Evolutionary conservation across 108 stramenopile species (phyloP).

Genomic region (Cyclotella kingstonii): DNA sequence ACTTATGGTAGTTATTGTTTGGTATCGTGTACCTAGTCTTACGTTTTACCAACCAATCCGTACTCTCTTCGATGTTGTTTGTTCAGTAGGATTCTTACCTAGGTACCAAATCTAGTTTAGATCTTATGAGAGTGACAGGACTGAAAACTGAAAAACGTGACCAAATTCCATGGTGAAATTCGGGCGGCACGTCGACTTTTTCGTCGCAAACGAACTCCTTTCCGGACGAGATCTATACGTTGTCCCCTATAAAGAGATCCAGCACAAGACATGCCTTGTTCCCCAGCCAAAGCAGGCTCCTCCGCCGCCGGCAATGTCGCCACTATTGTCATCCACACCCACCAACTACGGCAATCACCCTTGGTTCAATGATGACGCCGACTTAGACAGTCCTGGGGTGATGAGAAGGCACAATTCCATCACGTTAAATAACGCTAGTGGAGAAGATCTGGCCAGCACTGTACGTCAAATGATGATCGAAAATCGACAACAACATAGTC

Average conservation of each 20-base stretch:
- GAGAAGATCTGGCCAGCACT: slow-evolving; percentile 1
- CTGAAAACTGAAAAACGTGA: not conserved
- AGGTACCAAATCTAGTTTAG: not conserved
- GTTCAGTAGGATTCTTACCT: no score
- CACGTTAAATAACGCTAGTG: not conserved
- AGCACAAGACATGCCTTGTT: slow-evolving; percentile 43
- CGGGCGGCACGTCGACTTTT: slow-evolving; percentile 61
- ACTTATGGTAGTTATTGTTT: no score
- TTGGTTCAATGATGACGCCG: not conserved
- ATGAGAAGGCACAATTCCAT: not conserved
- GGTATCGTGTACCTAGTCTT: no score
- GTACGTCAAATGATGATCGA: slow-evolving; percentile 3
- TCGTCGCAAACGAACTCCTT: slow-evolving; percentile 44
- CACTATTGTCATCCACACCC: not conserved
- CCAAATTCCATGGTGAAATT: slow-evolving; percentile 64
- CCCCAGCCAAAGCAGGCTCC: slow-evolving; percentile 1
- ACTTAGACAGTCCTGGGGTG: not conserved
- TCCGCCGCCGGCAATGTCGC: not conserved
- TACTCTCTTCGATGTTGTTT: no score
- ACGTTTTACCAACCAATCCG: no score
- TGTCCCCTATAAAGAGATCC: slow-evolving; percentile 67
- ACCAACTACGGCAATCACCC: not conserved
- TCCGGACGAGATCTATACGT: slow-evolving; percentile 38
- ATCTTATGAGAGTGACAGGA: not conserved
- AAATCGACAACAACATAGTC: not conserved